Evolutionary conservation across 352 stramenopile genomes (phyloP).

Genomic region (Aphanomyces cochlioides): DNA sequence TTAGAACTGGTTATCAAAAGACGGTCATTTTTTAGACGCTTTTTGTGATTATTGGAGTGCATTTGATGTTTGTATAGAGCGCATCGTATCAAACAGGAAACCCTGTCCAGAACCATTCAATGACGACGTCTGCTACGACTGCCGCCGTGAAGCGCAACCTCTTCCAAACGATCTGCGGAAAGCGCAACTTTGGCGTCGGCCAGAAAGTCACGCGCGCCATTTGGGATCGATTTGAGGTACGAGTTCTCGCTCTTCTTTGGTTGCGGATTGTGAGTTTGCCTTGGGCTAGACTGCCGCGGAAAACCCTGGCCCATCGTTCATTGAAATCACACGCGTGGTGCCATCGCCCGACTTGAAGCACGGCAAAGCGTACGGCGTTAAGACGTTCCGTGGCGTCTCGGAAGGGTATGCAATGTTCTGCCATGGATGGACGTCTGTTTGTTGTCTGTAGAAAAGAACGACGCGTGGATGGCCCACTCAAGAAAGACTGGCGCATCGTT

Average conservation of each 20-base stretch:
- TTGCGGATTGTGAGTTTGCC: neutral
- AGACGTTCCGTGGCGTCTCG: slow-evolving; percentile 68
- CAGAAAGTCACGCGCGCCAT: slow-evolving; percentile 65
- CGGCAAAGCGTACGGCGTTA: slow-evolving; percentile 76
- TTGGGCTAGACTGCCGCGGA: neutral
- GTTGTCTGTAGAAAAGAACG: slow-evolving; percentile 20
- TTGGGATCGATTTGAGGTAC: slow-evolving; percentile 58
- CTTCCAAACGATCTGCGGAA: slow-evolving; percentile 69
- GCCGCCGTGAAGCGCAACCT: slow-evolving; percentile 40
- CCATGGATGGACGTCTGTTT: neutral
- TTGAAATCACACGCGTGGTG: slow-evolving; percentile 75
- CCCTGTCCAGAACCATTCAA: neutral
- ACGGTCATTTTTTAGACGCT: no score
- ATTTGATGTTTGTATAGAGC: no score
- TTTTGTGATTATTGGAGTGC: no score
- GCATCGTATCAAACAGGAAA: no score
- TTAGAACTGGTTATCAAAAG: no score
- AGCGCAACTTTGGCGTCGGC: slow-evolving; percentile 66
- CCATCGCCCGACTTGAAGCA: slow-evolving; percentile 77
- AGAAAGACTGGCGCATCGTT: slow-evolving; percentile 26
- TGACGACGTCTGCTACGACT: neutral
- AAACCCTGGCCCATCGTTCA: slow-evolving; percentile 55
- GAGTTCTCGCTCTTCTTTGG: neutral
- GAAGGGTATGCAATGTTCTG: slow-evolving; percentile 19
- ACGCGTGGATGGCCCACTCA: slow-evolving; percentile 26